Evolutionary conservation across 352 stramenopile genomes (phyloP).

Genomic region (Pythium apleroticum): DNA sequence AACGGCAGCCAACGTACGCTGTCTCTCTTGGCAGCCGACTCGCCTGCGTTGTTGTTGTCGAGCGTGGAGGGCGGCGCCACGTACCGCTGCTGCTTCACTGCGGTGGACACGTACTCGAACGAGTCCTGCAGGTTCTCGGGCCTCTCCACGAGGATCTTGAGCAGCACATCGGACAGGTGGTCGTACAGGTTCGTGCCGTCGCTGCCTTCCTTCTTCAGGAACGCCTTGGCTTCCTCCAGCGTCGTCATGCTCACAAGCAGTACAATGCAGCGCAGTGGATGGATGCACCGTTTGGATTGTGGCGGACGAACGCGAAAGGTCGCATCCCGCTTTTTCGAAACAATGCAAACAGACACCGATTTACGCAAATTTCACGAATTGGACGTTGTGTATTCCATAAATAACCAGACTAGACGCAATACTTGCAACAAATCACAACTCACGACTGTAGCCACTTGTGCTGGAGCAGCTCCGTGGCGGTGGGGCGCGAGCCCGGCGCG

Average conservation of each 20-base stretch:
- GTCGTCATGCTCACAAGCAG: conserved; percentile 58
- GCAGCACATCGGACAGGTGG: conserved; percentile 80
- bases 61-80: conserved; percentile 20
- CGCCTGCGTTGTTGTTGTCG: conserved; percentile 22
- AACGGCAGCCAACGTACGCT: conserved; percentile 37
- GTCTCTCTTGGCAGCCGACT: conserved; percentile 48
- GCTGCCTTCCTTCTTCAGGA: conserved; percentile 74
- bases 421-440: conserved; percentile 2
- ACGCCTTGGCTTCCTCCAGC: conserved; percentile 88
- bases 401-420: conserved; percentile 20
- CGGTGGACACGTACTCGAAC: conserved; percentile 87
- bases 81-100: conserved; percentile 84
- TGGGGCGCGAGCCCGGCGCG: conserved; percentile 67
- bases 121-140: conserved; percentile 81
- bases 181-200: conserved; percentile 87
- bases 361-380: background rate
- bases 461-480: conserved; percentile 49
- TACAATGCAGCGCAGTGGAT: background rate
- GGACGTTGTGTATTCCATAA: conserved; percentile 8
- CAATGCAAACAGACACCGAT: background rate
- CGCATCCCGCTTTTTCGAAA: background rate
- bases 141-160: conserved; percentile 85
- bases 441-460: conserved; percentile 50
- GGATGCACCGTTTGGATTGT: background rate
- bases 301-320: background rate